Evolutionary conservation across 179 eudicot species (phyloP).

Genomic region (Carnegiea gigantea): DNA sequence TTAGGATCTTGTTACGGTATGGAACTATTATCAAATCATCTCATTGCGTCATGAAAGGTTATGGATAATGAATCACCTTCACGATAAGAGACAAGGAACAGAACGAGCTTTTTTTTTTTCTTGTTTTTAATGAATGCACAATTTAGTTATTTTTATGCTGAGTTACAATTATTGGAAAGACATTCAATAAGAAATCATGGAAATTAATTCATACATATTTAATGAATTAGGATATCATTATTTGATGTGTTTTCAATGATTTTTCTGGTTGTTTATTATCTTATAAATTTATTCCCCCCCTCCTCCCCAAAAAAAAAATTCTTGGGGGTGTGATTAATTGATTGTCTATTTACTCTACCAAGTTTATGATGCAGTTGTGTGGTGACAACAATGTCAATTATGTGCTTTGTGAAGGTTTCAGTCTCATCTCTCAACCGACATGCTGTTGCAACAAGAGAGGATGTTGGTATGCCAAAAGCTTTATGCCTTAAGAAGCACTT

Average conservation of each 20-base stretch:
- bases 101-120: too few species aligned
- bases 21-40: too few species aligned
- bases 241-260: background rate
- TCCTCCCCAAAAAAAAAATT: too few species aligned
- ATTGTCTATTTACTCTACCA: background rate
- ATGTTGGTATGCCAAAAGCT: conserved; percentile 95
- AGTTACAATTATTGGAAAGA: too few species aligned
- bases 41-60: too few species aligned
- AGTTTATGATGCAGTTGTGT: background rate
- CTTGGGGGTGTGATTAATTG: background rate
- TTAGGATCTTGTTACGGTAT: too few species aligned
- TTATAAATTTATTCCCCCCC: too few species aligned
- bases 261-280: background rate
- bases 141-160: too few species aligned
- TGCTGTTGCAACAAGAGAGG: conserved; percentile 95
- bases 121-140: too few species aligned
- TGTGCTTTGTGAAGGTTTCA: conserved; percentile 58
- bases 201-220: too few species aligned
- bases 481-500: conserved; percentile 90
- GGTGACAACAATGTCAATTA: conserved; percentile 4
- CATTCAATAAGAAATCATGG: background rate
- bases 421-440: conserved; percentile 97
- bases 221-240: background rate
- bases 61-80: too few species aligned
- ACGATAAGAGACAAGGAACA: too few species aligned